Percentiles rank a stretch among this genome's conserved stretches.
Evolutionary conservation across 2,329 filamentous ascomycete genomes (phyloP).

Genomic region (Bretziella fagacearum): DNA sequence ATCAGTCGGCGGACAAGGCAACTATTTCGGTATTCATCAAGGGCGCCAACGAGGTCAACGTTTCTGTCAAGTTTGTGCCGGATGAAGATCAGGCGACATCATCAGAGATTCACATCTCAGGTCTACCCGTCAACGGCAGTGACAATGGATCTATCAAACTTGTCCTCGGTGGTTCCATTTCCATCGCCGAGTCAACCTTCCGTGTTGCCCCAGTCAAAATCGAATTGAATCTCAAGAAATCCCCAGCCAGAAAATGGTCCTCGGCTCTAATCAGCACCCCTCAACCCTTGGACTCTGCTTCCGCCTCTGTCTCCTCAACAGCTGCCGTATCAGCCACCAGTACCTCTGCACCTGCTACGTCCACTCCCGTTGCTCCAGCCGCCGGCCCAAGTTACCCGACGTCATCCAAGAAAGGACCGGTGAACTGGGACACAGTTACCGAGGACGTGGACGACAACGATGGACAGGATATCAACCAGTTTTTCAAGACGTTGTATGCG

Average conservation of each 20-base stretch:
- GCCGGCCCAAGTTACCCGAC: constrained; percentile 56
- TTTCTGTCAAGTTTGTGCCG: constrained; percentile 21
- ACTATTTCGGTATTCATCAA: constrained; percentile 28
- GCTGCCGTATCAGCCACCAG: not conserved
- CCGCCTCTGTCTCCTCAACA: constrained; percentile 20
- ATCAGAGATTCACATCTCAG: constrained; percentile 2
- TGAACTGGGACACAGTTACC: constrained; percentile 77
- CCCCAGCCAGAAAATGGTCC: constrained; percentile 51
- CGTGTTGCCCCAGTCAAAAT: constrained; percentile 62
- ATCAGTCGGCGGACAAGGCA: constrained; percentile 18
- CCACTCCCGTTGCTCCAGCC: not conserved
- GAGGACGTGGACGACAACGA: constrained; percentile 38
- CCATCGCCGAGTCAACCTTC: constrained; percentile 34
- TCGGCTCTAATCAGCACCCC: constrained; percentile 6
- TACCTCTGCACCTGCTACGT: not conserved
- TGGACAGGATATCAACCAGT: constrained; percentile 45
- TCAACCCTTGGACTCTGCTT: constrained; percentile 5
- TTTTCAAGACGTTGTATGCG: constrained; percentile 84
- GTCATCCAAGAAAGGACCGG: constrained; percentile 65
- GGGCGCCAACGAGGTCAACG: constrained; percentile 25
- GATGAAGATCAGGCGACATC: constrained; percentile 11
- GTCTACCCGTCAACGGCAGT: constrained; percentile 8
- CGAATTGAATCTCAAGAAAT: constrained; percentile 58
- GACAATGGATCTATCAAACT: constrained; percentile 8
- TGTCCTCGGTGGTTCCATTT: constrained; percentile 1